Evolutionary conservation across 208 protist genomes (phyloP), one percentile per base, ranked within the genome.

Genomic region (Zelonia costaricensis): DNA sequence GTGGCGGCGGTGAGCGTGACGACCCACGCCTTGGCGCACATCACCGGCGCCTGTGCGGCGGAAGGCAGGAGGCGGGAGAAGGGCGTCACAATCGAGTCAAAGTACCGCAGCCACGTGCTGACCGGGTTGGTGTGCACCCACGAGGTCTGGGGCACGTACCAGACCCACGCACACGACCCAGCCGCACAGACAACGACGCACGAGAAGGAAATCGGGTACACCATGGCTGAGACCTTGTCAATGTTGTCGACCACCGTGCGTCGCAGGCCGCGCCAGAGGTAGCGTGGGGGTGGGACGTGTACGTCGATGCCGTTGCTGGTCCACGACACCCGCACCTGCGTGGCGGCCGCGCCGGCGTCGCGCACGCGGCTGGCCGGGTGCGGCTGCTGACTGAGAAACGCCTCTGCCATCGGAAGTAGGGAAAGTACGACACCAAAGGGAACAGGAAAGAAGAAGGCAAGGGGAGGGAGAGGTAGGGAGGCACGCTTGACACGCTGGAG

Each of bases 251-350:
- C 55, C 52, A 87, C 48, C 27, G 75, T 68, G 54, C 73, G 71
- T 30, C 62, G 61, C 38, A 74, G 35, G 9, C 74, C 74, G 7
- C 78, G 70, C 59, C 70, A 67, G 38, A 92, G 48, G 55, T 84
- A 86, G 42, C 74, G 71, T 13, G 72, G 56, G 22, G 84, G 84
- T 9, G 88, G 88, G 43, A 94, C 65, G 74, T 92, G 85, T 23
- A 94, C 40, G 45, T 90, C 88, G 20, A 90, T 35, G 35, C 88
- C 88, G 39, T 57, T 70, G 39, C 53, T 31, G 15, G 56, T 80
- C 46, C 86, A 68, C 35, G 64, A 76, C 7, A 87, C 48, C 22
- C 57, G 71, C 53, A 85, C 74, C 53, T 74, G 55, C 27, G 61
- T 65, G 16, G 56, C 40, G n/a, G 85, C 71, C 61, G 85, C 71